phyloP scores from a whole-genome alignment of 225 moss, liverwort and hornwort species.

The Antitrichia curtipendula region DNA sequence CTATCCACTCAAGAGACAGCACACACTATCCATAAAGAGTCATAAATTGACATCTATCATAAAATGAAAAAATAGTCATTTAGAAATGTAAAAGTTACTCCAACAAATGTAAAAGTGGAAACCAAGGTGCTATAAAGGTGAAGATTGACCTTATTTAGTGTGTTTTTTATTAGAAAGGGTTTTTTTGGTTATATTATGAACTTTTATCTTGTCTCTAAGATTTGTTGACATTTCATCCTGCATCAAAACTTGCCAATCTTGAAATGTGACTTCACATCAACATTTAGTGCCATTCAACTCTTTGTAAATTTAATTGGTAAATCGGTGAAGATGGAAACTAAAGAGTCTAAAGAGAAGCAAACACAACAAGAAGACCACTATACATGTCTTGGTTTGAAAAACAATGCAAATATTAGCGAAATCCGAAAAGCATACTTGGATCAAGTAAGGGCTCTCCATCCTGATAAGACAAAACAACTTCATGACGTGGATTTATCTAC shows the following conservation, averaged over 20 bases:
- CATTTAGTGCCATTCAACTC: neutral
- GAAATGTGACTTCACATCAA: neutral
- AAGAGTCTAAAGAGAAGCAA: neutral
- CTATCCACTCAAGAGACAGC: too few species aligned
- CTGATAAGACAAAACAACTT: neutral
- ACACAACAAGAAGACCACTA: neutral
- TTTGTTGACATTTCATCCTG: neutral
- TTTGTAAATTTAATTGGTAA: neutral
- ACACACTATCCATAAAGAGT: neutral
- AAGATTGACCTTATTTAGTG: neutral
- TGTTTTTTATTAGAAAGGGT: too few species aligned
- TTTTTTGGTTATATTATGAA: neutral
- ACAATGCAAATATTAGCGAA: neutral
- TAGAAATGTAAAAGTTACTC: neutral
- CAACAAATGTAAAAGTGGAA: neutral
- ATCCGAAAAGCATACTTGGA: neutral
- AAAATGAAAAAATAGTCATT: neutral
- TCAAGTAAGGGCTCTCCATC: neutral
- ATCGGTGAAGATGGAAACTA: neutral
- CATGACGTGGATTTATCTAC: neutral
- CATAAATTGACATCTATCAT: neutral
- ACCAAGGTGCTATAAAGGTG: neutral
- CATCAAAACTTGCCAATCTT: neutral
- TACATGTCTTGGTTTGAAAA: neutral
- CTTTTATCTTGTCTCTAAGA: neutral